Conservation (phyloP, 768 basidiomycete species). For the Boletus vinaceobasis region DNA sequence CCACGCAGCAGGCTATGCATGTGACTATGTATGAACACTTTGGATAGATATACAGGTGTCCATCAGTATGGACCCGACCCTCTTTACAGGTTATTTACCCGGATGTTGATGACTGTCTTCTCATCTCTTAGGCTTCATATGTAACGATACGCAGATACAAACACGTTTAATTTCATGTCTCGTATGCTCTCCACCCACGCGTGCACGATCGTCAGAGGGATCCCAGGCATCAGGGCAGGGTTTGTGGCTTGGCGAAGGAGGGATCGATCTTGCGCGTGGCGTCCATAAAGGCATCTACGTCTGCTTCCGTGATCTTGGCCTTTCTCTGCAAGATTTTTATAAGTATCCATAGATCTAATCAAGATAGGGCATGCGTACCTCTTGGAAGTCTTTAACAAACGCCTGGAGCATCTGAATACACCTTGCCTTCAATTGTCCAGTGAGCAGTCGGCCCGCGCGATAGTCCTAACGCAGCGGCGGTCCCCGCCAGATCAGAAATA, state of each 20-base stretch:
- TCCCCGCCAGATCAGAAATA: not conserved
- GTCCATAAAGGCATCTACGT: slow-evolving; percentile 79
- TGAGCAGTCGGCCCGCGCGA: slow-evolving; percentile 80
- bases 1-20: not conserved
- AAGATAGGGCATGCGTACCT: slow-evolving; percentile 37
- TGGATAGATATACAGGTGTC: not conserved
- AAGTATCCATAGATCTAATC: not conserved
- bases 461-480: slow-evolving; percentile 64
- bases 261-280: slow-evolving; percentile 69
- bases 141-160: not conserved
- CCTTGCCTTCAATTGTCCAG: slow-evolving; percentile 85
- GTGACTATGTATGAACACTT: not conserved
- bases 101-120: slow-evolving; percentile 1
- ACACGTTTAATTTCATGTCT: not conserved
- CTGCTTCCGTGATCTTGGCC: slow-evolving; percentile 75
- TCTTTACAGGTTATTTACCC: slow-evolving; percentile 5
- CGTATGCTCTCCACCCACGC: not conserved
- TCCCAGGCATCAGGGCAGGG: not conserved
- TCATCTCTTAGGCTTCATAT: not conserved
- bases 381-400: slow-evolving; percentile 86
- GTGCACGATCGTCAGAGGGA: not conserved
- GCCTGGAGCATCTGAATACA: slow-evolving; percentile 81
- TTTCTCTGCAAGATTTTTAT: slow-evolving; percentile 52
- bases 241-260: slow-evolving; percentile 38
- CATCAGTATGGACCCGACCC: not conserved